A percentile compares a stretch with the other conserved stretches of the same genome.
Evolutionary conservation across 2,329 filamentous ascomycete species (phyloP).

Genomic region (Hortaea sp.): DNA sequence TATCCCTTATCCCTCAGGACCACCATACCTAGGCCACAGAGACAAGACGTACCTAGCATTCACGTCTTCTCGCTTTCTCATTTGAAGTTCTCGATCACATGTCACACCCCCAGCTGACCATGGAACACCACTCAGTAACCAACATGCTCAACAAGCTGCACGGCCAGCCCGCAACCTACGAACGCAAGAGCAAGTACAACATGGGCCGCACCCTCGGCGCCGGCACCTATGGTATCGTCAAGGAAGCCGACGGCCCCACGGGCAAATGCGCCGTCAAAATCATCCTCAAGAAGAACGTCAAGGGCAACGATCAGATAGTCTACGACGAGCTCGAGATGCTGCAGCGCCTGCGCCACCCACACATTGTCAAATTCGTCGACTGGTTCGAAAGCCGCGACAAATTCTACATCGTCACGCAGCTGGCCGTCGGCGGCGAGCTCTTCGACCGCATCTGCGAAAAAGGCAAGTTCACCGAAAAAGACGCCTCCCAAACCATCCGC

Average conservation of each 20-base stretch:
- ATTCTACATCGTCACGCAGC: constrained; percentile 97
- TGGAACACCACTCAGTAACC: constrained; percentile 3
- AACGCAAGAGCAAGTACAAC: constrained; percentile 91
- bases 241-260: constrained; percentile 76
- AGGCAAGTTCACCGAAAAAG: constrained; percentile 97
- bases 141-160: constrained; percentile 88
- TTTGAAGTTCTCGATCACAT: too few relatives aligned
- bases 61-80: too few relatives aligned
- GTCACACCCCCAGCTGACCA: background rate
- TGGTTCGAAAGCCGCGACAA: constrained; percentile 99
- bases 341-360: constrained; percentile 79
- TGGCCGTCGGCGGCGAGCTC: constrained; percentile 89
- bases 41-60: background rate
- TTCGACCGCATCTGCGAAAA: constrained; percentile 98
- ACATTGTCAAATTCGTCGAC: constrained; percentile 95
- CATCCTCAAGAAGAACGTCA: constrained; percentile 98
- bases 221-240: constrained; percentile 95
- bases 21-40: background rate
- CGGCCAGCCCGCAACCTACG: constrained; percentile 94
- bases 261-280: constrained; percentile 97
- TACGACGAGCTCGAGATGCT: constrained; percentile 94
- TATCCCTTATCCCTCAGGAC: background rate
- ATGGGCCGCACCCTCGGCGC: constrained; percentile 92
- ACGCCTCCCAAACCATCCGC: constrained; percentile 88
- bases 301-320: constrained; percentile 96